Evolutionary conservation across 2,329 filamentous ascomycete species (phyloP).

Genomic region (Aspergillus ochraceoroseus): DNA sequence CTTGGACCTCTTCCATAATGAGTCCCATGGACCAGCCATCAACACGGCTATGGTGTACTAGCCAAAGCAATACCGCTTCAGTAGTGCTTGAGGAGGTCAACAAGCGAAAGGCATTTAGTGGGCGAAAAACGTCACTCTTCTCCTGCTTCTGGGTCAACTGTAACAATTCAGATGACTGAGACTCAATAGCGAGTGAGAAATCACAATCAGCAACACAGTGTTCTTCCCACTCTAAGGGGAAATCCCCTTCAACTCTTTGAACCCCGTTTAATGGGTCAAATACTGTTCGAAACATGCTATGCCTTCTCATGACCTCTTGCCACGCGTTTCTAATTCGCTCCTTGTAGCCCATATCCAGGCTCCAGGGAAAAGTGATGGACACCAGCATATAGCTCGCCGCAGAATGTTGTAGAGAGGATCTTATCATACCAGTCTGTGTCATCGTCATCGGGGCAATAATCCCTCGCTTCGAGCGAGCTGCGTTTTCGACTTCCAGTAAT

Average conservation of each 20-base stretch:
- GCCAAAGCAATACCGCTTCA: constrained; percentile 18
- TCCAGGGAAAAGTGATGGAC: background rate
- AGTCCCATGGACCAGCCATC: constrained; percentile 30
- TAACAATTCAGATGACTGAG: background rate
- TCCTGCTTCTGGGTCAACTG: background rate
- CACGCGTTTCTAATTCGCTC: background rate
- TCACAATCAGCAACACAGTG: background rate
- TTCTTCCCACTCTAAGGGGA: background rate
- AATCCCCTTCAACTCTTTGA: background rate
- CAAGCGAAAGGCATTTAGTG: background rate
- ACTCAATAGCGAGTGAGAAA: background rate
- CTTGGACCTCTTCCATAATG: constrained; percentile 21
- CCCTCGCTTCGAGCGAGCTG: too few species aligned
- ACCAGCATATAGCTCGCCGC: background rate
- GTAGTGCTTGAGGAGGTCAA: background rate
- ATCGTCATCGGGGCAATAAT: background rate
- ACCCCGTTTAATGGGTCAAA: background rate
- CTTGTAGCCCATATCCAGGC: background rate
- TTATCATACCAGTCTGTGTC: background rate
- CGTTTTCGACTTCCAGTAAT: too few species aligned
- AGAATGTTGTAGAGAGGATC: background rate
- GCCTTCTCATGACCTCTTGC: background rate
- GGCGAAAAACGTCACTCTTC: background rate
- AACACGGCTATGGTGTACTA: constrained; percentile 33
- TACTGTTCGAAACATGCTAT: background rate